These are phyloP conservation scores for Arthrobotrys pseudoclavata DNA, from an alignment of 2,329 filamentous ascomycete genomes.

Conservation along the genomic window DNA sequence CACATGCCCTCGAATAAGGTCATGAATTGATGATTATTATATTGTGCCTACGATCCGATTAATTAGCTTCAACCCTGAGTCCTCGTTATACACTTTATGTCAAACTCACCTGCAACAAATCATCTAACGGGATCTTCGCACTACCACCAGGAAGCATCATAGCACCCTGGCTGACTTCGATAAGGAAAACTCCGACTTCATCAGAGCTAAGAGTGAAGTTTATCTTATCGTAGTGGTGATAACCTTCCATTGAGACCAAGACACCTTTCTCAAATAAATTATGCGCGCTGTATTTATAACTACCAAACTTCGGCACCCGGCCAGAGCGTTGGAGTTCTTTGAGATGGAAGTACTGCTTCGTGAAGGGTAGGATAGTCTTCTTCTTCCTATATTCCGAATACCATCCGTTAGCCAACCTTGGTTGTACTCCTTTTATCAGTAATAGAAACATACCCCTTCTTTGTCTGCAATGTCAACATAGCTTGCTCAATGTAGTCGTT, in stretches of 20 bases:
- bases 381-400: constrained; percentile 74
- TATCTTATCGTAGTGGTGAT: constrained; percentile 88
- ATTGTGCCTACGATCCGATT: constrained; percentile 78
- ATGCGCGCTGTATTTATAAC: constrained; percentile 95
- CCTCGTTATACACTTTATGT: not conserved
- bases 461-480: constrained; percentile 95
- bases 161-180: constrained; percentile 89
- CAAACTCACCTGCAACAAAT: constrained; percentile 75
- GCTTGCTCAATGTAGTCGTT: constrained; percentile 99
- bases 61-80: constrained; percentile 34
- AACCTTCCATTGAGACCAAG: constrained; percentile 89
- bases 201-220: constrained; percentile 96
- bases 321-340: constrained; percentile 92
- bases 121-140: constrained; percentile 88
- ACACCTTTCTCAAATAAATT: constrained; percentile 93
- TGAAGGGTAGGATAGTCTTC: constrained; percentile 93
- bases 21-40: constrained; percentile 96
- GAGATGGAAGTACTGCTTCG: constrained; percentile 98
- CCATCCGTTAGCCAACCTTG: constrained; percentile 64
- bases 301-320: constrained; percentile 95
- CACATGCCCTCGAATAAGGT: constrained; percentile 88
- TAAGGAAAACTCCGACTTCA: constrained; percentile 90
- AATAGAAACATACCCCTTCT: constrained; percentile 78
- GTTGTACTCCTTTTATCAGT: not conserved
- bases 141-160: constrained; percentile 97